Conservation (phyloP, 2,329 filamentous ascomycete species). For the Nectriaceae sp. region DNA sequence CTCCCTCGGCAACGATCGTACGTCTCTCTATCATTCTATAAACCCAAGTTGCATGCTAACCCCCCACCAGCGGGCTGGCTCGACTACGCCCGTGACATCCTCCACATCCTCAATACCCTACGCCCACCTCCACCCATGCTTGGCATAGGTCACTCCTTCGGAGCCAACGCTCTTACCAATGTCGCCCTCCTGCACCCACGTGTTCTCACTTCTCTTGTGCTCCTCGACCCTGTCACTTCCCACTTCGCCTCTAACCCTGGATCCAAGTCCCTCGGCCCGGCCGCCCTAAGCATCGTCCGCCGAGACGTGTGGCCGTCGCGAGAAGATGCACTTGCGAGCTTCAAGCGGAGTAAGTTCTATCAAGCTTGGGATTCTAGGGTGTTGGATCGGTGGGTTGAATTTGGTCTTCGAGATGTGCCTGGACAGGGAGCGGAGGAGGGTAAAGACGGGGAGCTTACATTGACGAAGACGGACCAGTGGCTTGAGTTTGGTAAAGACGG, state of each 20-base stretch:
- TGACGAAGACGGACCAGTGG: neutral
- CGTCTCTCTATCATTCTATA: conserved; percentile 29
- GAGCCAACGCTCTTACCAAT: conserved; percentile 71
- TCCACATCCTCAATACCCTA: conserved; percentile 84
- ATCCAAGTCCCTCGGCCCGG: conserved; percentile 40
- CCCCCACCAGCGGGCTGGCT: conserved; percentile 70
- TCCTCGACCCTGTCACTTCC: conserved; percentile 84
- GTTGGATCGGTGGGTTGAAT: conserved; percentile 60
- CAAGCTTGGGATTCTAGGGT: conserved; percentile 79
- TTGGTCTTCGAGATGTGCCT: conserved; percentile 71
- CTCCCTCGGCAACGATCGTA: conserved; percentile 81
- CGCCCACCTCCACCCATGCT: conserved; percentile 78
- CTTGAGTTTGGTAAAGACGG: neutral
- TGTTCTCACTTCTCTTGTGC: conserved; percentile 71
- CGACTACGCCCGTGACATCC: conserved; percentile 81
- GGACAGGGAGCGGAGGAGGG: conserved; percentile 32
- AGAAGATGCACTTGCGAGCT: conserved; percentile 64
- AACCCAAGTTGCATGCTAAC: conserved; percentile 1
- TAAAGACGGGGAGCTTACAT: neutral
- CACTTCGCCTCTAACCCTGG: conserved; percentile 41
- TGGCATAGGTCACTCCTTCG: conserved; percentile 88
- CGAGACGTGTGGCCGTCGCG: conserved; percentile 83
- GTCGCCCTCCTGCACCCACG: conserved; percentile 78
- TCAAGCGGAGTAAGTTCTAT: conserved; percentile 71
- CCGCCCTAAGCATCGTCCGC: conserved; percentile 67